Evolutionary conservation across 2,329 filamentous ascomycete genomes (phyloP), one percentile per base, ranked within the genome.

Genomic region (Nigrograna mackinnonii): DNA sequence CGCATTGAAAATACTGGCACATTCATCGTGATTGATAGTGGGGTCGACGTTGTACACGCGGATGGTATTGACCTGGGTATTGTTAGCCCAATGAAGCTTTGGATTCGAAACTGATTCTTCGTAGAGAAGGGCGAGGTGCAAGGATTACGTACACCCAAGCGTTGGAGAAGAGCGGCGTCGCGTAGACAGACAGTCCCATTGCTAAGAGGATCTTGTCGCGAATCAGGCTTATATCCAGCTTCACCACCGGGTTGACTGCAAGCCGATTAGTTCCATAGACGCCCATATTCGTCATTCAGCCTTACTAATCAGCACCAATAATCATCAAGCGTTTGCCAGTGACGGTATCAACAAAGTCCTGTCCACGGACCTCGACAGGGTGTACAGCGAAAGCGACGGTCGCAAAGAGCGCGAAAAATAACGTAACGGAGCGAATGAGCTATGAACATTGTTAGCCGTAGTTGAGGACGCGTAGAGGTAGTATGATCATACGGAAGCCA

Each of bases 21-120:
- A 85, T 44, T 78, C 70, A 50, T 83, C 78, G 66, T 85, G 82
- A 64, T 84, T 78, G 43, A 80, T 62, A 3, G 70, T 68, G 14
- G 82, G 80, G 49, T 82, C 76, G 47, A 85, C 66, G 62, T 84
- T 84, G 75, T 86, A 86, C 40, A 82, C 76, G 45, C 83, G 80
- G 53, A 85, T 82, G 6, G 81, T 83, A 67, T 86, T 86, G 52
- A 82, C 57, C 72, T 75, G 36, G 20, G 28, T 33, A 26, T 13
- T 4, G 22, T 19, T 22, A 14, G 19, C 9, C 35, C 6, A 6
- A 37, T 17, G 33, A n/a, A n/a, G n/a, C n/a, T n/a, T n/a, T n/a
- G n/a, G n/a, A n/a, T n/a, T 33, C 18, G n/a, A 14, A 6, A 33
- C n/a, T 14, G 14, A 17, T 7, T 6, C 9, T 19, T 18, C 13